A percentile compares a stretch with the other conserved stretches of the same genome.
Conservation (phyloP, 176 grass and related monocot species). For the Eragrostis curvula region DNA sequence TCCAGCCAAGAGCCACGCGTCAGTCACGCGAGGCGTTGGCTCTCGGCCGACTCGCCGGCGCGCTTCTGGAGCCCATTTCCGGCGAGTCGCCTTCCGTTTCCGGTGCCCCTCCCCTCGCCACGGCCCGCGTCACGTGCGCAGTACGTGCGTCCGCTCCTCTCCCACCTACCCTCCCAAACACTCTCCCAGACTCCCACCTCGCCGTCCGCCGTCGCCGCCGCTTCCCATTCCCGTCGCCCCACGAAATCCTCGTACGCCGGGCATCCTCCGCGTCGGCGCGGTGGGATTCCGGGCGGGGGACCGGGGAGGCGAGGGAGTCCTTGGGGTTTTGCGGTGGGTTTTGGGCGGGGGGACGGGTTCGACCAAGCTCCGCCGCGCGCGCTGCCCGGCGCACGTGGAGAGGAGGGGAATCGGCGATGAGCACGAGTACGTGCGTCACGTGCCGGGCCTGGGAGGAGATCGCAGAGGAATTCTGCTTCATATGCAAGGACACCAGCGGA, state of each 20-base stretch:
- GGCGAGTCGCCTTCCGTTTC: not conserved
- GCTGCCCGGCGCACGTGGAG: slow-evolving; percentile 35
- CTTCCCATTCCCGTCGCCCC: not conserved
- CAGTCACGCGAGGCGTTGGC: not conserved
- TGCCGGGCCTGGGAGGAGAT: slow-evolving; percentile 30
- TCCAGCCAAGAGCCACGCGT: not conserved
- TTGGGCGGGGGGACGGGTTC: not conserved
- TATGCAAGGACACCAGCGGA: slow-evolving; percentile 76
- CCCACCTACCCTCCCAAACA: not conserved
- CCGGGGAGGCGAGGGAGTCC: too few species aligned
- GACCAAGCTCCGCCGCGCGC: not conserved
- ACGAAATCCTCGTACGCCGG: not conserved
- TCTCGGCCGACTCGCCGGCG: not conserved
- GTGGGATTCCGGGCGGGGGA: not conserved
- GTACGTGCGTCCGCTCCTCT: not conserved
- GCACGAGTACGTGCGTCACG: not conserved
- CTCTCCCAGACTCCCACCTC: not conserved
- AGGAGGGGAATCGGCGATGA: not conserved
- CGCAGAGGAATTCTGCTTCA: slow-evolving; percentile 71
- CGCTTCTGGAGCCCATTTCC: not conserved
- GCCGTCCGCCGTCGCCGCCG: not conserved
- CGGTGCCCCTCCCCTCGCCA: not conserved
- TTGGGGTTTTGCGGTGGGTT: not conserved
- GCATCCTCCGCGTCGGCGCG: not conserved
- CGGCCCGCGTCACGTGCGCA: not conserved